A percentile compares a stretch with the other conserved stretches of the same genome.
phyloP scores from a whole-genome alignment of 2,329 filamentous ascomycete genomes.

The Colletotrichum sp. region DNA sequence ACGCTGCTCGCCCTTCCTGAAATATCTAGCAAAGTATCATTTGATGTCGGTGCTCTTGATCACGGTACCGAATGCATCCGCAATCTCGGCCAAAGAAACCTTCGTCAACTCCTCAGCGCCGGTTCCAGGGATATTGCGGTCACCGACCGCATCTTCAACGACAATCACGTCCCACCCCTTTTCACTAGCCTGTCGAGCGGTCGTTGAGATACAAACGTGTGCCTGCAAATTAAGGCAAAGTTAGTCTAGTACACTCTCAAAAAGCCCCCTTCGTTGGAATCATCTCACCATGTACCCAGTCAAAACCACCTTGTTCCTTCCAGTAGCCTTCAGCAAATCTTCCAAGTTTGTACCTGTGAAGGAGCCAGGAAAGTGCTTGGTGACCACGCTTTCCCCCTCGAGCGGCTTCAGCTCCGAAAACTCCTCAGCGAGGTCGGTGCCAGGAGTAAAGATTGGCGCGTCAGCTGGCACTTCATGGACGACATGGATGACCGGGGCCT shows the following conservation, averaged over 20 bases:
- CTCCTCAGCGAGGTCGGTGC: constrained; percentile 62
- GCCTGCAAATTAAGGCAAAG: constrained; percentile 44
- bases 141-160: constrained; percentile 66
- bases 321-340: constrained; percentile 51
- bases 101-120: constrained; percentile 55
- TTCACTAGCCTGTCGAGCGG: constrained; percentile 64
- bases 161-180: constrained; percentile 68
- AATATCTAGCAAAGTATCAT: neutral
- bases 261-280: neutral
- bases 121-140: constrained; percentile 68
- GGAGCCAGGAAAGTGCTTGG: constrained; percentile 63
- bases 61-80: constrained; percentile 67
- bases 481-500: constrained; percentile 63
- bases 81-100: constrained; percentile 62
- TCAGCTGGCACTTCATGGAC: constrained; percentile 63
- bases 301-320: constrained; percentile 64
- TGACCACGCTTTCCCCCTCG: constrained; percentile 59
- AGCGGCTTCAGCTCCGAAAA: constrained; percentile 63
- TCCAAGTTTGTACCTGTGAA: constrained; percentile 67
- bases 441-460: constrained; percentile 70
- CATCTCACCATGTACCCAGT: constrained; percentile 59
- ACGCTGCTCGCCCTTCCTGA: neutral
- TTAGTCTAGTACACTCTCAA: neutral
- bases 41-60: constrained; percentile 38
- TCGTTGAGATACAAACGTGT: constrained; percentile 69